These are phyloP conservation scores for Metschnikowia shivogae DNA, from an alignment of 805 yeast species.

Conservation along the genomic window DNA sequence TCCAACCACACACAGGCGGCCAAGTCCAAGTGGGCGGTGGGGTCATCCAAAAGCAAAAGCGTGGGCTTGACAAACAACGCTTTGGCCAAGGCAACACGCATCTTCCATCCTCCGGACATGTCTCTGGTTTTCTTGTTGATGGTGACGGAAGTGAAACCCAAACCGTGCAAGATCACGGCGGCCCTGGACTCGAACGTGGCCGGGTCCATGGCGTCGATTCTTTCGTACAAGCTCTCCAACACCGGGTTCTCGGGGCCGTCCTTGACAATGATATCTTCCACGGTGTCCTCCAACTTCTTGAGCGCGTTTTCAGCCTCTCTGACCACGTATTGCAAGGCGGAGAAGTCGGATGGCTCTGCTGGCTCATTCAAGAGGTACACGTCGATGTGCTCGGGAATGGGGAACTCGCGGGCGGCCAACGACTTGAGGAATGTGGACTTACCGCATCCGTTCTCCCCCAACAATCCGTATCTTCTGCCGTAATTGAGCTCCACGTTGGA, in stretches of 20 bases:
- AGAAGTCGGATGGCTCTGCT: slow-evolving; percentile 86
- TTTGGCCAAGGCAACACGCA: slow-evolving; percentile 98
- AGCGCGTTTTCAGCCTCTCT: slow-evolving; percentile 93
- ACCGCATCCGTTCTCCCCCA: slow-evolving; percentile 99
- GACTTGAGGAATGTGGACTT: slow-evolving; percentile 93
- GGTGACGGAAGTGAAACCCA: slow-evolving; percentile 87
- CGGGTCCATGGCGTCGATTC: slow-evolving; percentile 95
- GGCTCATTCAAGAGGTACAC: slow-evolving; percentile 94
- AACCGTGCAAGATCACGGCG: slow-evolving; percentile 91
- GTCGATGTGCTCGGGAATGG: slow-evolving; percentile 89
- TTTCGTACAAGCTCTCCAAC: slow-evolving; percentile 87
- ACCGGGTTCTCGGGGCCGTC: slow-evolving; percentile 92
- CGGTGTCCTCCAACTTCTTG: slow-evolving; percentile 84
- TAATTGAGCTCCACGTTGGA: slow-evolving; percentile 88
- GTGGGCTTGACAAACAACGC: slow-evolving; percentile 98
- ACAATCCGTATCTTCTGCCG: slow-evolving; percentile 95
- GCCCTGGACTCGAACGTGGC: slow-evolving; percentile 95
- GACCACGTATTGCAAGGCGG: slow-evolving; percentile 95
- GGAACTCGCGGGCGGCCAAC: slow-evolving; percentile 93
- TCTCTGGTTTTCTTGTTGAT: slow-evolving; percentile 93
- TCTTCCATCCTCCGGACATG: slow-evolving; percentile 99
- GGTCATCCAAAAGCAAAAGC: slow-evolving; percentile 89
- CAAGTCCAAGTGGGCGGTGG: slow-evolving; percentile 98
- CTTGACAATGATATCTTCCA: slow-evolving; percentile 81
- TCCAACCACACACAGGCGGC: slow-evolving; percentile 99